phyloP scores from a whole-genome alignment of 2,329 filamentous ascomycete genomes.

The Coniochaeta ligniaria region DNA sequence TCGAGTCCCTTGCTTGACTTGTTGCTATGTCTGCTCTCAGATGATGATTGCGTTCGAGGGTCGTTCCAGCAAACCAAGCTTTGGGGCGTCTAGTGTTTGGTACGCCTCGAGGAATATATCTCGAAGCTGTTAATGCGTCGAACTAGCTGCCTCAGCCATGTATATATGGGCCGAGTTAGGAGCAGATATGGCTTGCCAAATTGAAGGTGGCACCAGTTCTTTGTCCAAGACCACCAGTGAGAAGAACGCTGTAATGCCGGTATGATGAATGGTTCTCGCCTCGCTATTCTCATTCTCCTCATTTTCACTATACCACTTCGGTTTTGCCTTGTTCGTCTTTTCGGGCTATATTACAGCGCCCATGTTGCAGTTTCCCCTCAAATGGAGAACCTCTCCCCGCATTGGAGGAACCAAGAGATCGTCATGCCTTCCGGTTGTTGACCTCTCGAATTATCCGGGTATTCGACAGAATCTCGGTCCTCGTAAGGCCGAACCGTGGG shows the following conservation, averaged over 20 bases:
- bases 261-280: neutral
- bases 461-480: neutral
- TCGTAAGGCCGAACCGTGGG: neutral
- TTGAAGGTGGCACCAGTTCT: neutral
- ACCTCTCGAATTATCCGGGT: neutral
- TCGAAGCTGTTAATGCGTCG: no score
- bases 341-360: neutral
- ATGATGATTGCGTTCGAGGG: no score
- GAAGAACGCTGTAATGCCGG: neutral
- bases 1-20: no score
- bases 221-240: neutral
- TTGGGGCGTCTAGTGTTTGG: no score
- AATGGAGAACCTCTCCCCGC: neutral
- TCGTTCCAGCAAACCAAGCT: no score
- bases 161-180: no score
- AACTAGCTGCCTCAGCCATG: no score
- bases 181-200: neutral
- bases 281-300: neutral
- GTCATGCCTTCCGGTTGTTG: neutral
- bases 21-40: no score
- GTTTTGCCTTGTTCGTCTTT: neutral
- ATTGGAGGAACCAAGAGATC: neutral
- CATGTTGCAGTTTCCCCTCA: neutral
- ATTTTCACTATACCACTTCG: neutral
- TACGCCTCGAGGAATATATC: no score